These are phyloP conservation scores for Neurospora sp. DNA, from an alignment of 495 filamentous ascomycete genomes.

Conservation along the genomic window DNA sequence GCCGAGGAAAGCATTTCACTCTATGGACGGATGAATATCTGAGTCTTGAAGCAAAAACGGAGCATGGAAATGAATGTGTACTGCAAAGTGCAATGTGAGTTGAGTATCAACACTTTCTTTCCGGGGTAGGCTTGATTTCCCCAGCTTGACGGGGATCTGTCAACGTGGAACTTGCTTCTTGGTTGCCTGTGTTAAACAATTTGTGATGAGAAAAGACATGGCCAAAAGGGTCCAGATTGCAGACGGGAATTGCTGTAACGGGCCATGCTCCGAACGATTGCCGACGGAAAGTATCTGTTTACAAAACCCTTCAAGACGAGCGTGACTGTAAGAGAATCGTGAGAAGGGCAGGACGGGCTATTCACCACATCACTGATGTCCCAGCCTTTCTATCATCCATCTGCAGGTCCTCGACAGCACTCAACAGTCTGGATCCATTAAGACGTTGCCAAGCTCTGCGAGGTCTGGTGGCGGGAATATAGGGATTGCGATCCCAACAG, in stretches of 20 bases:
- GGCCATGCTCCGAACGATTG: neutral
- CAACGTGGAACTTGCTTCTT: neutral
- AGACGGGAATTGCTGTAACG: neutral
- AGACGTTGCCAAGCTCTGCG: neutral
- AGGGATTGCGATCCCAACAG: neutral
- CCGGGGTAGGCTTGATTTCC: neutral
- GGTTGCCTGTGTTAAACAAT: neutral
- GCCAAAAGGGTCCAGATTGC: neutral
- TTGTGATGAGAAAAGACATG: neutral
- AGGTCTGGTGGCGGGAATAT: neutral
- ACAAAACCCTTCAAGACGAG: neutral
- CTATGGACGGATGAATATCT: neutral
- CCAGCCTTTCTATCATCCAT: neutral
- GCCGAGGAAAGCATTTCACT: neutral
- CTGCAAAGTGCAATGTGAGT: no score
- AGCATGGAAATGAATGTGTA: neutral
- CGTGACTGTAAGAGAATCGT: neutral
- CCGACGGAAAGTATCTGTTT: neutral
- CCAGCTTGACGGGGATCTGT: neutral
- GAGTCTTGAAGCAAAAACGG: neutral
- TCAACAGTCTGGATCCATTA: neutral
- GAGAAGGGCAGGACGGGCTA: neutral
- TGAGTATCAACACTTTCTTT: neutral
- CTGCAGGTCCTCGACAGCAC: neutral
- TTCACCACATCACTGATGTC: neutral